Percentiles rank a stretch among this genome's conserved stretches.
These are phyloP conservation scores for Neurospora sublineolata DNA, from an alignment of 495 filamentous ascomycete species.

Conservation along the genomic window DNA sequence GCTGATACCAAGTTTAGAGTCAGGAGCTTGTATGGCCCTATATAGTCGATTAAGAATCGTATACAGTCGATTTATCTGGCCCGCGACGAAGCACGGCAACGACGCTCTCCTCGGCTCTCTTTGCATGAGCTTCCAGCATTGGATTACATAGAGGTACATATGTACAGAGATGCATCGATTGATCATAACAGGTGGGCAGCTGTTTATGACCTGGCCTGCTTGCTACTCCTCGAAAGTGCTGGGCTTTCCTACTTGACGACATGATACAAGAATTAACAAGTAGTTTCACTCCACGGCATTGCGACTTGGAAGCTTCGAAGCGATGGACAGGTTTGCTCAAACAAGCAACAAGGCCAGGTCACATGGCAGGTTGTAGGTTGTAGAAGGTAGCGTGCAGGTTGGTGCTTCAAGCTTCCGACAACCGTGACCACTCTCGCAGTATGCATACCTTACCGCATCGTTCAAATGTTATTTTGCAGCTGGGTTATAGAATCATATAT, in stretches of 20 bases:
- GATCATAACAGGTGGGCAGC: not conserved
- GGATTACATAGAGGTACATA: not conserved
- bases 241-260: not conserved
- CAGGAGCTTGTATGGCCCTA: too few species aligned
- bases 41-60: too few species aligned
- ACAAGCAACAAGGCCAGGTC: not conserved
- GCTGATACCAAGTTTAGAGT: too few species aligned
- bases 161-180: not conserved
- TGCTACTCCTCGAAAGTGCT: not conserved
- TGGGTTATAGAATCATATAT: not conserved
- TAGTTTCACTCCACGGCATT: not conserved
- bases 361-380: not conserved
- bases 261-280: not conserved
- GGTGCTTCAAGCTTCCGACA: not conserved
- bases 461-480: not conserved
- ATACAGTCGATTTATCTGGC: too few species aligned
- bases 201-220: not conserved
- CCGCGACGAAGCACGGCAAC: not conserved
- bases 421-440: not conserved
- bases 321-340: not conserved
- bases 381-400: too few species aligned
- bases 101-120: not conserved
- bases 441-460: not conserved
- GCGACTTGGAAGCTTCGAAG: not conserved
- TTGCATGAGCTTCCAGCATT: not conserved